Evolutionary conservation across 352 stramenopile species (phyloP), one percentile per base, ranked within the genome.

Genomic region (Plasmopara halstedii): DNA sequence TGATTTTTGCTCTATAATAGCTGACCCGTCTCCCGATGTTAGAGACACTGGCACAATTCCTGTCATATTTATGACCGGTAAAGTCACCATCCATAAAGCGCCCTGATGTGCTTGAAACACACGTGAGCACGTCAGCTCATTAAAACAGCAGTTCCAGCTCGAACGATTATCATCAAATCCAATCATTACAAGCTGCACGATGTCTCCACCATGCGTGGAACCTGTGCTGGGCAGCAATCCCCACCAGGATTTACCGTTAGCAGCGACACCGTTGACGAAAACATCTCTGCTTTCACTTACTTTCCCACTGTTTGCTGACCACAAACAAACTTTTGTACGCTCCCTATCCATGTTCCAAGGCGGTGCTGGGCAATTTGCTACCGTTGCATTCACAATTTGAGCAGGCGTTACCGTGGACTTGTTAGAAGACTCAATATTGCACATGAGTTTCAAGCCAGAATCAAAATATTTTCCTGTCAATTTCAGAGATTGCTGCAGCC

Each of bases 381-480:
- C 27, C 2, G 58, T 73, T 1, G 65, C 35, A 32, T 86, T 86
- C 5, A 61, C 11, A 42, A 71, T 27, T 5, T 53, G 6, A 22
- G 55, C 72, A 3, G 50, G 49, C 13, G 62, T 51, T 17, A 41
- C 25, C 11, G 66, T 35, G 0, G 53, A 52, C n/a, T 58, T 56
- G 0, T 33, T 19, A 3, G 33, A 26, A 7, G 59, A 50, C 9
- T 69, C 42, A 43, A 80, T 80, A 1, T 54, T 65, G 32, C 74
- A 87, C 13, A 58, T n/a, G 0, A 76, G 32, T 4, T 54, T 42
- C 8, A 59, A 42, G 5, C 47, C 39, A 15, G 40, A 1, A 32
- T 74, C 55, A 50, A 84, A 87, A 58, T 78, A 42, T 25, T 59
- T 56, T 1, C 74, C 74, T 25, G 35, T 33, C 4, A 82, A 44